phyloP scores from a whole-genome alignment of 495 filamentous ascomycete species.

The Hypoxylon fuscum region DNA sequence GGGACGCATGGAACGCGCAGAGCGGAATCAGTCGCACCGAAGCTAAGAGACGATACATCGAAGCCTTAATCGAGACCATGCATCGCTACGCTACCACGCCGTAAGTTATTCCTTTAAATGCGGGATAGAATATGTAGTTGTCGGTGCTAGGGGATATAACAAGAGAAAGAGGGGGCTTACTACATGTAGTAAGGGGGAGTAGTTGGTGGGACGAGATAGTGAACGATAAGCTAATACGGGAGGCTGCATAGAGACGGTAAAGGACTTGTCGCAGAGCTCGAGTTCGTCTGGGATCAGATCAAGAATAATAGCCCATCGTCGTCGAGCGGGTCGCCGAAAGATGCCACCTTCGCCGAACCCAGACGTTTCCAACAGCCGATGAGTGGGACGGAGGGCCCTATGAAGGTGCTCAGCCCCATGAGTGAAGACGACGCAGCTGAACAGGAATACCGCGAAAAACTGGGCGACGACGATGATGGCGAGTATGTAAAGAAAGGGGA shows the following conservation, averaged over 20 bases:
- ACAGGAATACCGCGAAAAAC: constrained; percentile 47
- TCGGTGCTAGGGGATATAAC: too few relatives aligned
- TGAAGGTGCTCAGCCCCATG: constrained; percentile 81
- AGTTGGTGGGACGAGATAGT: not conserved
- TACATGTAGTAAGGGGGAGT: too few relatives aligned
- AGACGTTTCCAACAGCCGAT: constrained; percentile 54
- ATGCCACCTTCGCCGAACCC: constrained; percentile 45
- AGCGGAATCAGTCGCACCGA: constrained; percentile 83
- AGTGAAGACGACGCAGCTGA: constrained; percentile 81
- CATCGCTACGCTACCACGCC: constrained; percentile 87
- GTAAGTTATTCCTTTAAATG: constrained; percentile 45
- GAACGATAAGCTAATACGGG: constrained; percentile 13
- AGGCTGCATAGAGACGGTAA: constrained; percentile 68
- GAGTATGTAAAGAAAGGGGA: constrained; percentile 55
- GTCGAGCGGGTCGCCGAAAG: constrained; percentile 61
- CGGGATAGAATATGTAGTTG: constrained; percentile 9
- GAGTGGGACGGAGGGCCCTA: constrained; percentile 61
- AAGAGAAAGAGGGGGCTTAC: too few relatives aligned
- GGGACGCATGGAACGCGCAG: constrained; percentile 93
- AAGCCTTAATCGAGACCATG: constrained; percentile 94
- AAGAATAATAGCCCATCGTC: constrained; percentile 80
- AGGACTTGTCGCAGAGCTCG: constrained; percentile 89
- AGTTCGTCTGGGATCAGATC: constrained; percentile 98
- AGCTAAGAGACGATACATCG: constrained; percentile 93
- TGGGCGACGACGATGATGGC: constrained; percentile 58